Percentiles rank a stretch among this genome's conserved stretches.
Evolutionary conservation across 441 rosid genomes (phyloP).

Genomic region (Macaranga tanarius): DNA sequence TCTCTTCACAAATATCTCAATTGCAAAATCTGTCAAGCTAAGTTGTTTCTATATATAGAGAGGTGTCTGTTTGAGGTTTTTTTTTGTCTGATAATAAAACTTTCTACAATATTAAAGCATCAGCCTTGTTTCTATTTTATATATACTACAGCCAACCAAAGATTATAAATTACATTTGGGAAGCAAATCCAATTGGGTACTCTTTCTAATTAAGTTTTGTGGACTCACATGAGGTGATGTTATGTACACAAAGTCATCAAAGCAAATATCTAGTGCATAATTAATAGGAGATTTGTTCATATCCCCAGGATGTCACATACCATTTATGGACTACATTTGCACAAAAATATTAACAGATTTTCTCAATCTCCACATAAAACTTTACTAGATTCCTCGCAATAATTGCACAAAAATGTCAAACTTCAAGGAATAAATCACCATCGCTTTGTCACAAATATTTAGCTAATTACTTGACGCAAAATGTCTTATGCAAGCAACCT

Average conservation of each 20-base stretch:
- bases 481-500: neutral
- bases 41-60: neutral
- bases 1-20: conserved; percentile 11
- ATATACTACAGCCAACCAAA: neutral
- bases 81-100: conserved; percentile 10
- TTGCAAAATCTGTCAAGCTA: conserved; percentile 6
- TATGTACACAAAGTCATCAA: conserved; percentile 10
- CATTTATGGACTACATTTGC: conserved; percentile 2
- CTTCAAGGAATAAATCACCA: neutral
- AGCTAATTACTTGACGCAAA: neutral
- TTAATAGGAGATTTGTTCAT: neutral
- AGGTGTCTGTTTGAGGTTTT: neutral
- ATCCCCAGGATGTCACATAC: neutral
- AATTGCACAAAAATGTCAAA: neutral
- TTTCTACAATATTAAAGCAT: neutral
- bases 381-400: neutral
- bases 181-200: neutral
- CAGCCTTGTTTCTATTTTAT: no score
- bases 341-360: neutral
- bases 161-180: neutral
- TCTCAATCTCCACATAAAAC: neutral
- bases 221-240: neutral
- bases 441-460: neutral
- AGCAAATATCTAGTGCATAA: neutral
- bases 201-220: neutral